Base-by-base conservation (phyloP, 352 stramenopile genomes). In the Pythium dissimile region DNA sequence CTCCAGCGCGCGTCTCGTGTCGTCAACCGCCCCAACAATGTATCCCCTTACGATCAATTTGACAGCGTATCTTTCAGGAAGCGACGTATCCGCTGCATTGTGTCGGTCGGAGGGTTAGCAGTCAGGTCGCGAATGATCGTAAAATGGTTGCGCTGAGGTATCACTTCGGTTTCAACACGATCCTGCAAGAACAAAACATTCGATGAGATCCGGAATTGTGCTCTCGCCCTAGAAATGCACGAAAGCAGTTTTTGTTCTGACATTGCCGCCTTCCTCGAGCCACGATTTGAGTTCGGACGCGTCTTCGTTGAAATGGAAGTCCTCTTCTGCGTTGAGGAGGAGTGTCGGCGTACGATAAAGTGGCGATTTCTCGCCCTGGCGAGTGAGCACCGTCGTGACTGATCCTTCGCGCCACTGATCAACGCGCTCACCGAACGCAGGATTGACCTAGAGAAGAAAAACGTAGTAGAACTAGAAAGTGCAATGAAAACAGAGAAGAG, bases 281-380 rank as follows among this genome's bases (percentile, higher is more conserved):
- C 82, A 92, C 20, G 48, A 54, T 26, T 84, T 66, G 5, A 94
- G 68, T 32, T 94, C 84, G 3, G 65, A 38, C 5, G 78, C 68
- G 39, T 94, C 84, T 55, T 91, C 69, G 26, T 75, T 54, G n/a
- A 94, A 84, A 45, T 94, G 82, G n/a, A 89, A 88, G 46, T 94
- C 84, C 20, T 92, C 77, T 55, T 84, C 61, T 5, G 84, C 82
- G 44, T 75, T 90, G 9, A 92, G 42, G 1, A 92, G 52, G 44
- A 89, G 42, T 32, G 87, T 56, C 10, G 84, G 80, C 24, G 71
- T 84, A 12, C 61, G 67, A 10, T 67, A 45, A 3, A 89, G 57
- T n/a, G 77, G 80, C 10, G 77, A 88, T 31, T 44, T 55, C 12
- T 26, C 44, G 2, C 70, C 72, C 8, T 80, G 46, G 53, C 73